phyloP scores from a whole-genome alignment of 2,329 filamentous ascomycete species.

The Ophiocordyceps camponoti-rufipedis region DNA sequence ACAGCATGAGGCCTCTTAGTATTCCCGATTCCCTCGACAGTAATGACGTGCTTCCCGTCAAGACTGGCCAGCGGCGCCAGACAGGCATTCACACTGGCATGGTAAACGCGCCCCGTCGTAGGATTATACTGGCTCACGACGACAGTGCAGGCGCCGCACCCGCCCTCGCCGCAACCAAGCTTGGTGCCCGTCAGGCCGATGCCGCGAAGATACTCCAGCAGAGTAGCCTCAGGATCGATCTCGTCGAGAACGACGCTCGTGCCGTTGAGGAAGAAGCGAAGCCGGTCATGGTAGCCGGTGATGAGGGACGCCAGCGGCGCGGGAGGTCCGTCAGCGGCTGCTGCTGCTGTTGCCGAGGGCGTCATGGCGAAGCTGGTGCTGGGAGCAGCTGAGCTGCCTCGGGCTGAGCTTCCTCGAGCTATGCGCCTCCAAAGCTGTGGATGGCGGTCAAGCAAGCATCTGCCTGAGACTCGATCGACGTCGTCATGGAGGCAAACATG shows the following conservation, averaged over 20 bases:
- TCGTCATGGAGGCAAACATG: too few species aligned
- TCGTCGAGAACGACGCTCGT: conserved; percentile 74
- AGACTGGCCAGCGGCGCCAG: conserved; percentile 81
- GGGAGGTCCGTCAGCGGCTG: conserved; percentile 11
- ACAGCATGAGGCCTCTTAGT: conserved; percentile 72
- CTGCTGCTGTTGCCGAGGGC: conserved; percentile 14
- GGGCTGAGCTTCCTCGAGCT: not conserved
- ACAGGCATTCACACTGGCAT: conserved; percentile 93
- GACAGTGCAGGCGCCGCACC: conserved; percentile 90
- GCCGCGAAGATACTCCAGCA: conserved; percentile 83
- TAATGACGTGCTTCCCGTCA: conserved; percentile 96
- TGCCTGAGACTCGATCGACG: too few species aligned
- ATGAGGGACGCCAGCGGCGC: conserved; percentile 34
- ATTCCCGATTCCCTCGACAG: conserved; percentile 87
- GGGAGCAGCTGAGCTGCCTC: not conserved
- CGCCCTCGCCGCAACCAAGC: conserved; percentile 87
- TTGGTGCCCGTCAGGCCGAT: conserved; percentile 93
- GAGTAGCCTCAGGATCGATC: conserved; percentile 77
- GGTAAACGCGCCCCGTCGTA: conserved; percentile 81
- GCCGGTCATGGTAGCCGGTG: conserved; percentile 64
- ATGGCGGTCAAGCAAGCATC: too few species aligned
- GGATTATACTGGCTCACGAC: conserved; percentile 89
- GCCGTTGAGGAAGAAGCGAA: conserved; percentile 89
- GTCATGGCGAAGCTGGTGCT: not conserved
- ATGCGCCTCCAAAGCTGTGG: too few species aligned